phyloP scores from a whole-genome alignment of 2,329 filamentous ascomycete species.

The Curvularia sp. region DNA sequence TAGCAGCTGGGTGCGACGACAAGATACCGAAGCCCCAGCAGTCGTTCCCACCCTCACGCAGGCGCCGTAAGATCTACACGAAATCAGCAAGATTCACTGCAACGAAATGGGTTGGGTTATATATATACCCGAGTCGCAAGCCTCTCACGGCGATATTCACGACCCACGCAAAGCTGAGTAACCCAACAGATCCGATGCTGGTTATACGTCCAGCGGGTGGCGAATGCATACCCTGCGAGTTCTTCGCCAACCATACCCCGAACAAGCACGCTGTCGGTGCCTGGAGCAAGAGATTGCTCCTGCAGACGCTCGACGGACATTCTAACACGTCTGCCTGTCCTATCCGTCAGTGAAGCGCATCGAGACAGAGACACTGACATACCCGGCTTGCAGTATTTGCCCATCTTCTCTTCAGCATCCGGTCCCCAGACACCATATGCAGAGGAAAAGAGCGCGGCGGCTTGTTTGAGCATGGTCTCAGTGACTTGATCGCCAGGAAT shows the following conservation, averaged over 20 bases:
- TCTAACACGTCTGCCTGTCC: not conserved
- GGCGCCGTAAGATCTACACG: not conserved
- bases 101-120: no score
- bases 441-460: not conserved
- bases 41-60: not conserved
- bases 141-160: not conserved
- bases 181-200: not conserved
- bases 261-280: slow-evolving; percentile 2
- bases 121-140: slow-evolving; percentile 6
- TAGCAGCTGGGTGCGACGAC: slow-evolving; percentile 4
- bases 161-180: not conserved
- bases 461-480: not conserved
- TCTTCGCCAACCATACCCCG: not conserved
- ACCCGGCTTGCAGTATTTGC: slow-evolving; percentile 5
- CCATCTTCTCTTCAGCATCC: not conserved
- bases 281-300: not conserved
- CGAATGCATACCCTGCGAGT: slow-evolving; percentile 1
- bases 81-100: not conserved
- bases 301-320: not conserved
- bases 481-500: not conserved
- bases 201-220: not conserved
- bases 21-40: not conserved
- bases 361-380: not conserved
- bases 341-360: no score
- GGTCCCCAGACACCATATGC: slow-evolving; percentile 1